Evolutionary conservation across 108 stramenopile species (phyloP).

Genomic region (Cyclotella atomus): DNA sequence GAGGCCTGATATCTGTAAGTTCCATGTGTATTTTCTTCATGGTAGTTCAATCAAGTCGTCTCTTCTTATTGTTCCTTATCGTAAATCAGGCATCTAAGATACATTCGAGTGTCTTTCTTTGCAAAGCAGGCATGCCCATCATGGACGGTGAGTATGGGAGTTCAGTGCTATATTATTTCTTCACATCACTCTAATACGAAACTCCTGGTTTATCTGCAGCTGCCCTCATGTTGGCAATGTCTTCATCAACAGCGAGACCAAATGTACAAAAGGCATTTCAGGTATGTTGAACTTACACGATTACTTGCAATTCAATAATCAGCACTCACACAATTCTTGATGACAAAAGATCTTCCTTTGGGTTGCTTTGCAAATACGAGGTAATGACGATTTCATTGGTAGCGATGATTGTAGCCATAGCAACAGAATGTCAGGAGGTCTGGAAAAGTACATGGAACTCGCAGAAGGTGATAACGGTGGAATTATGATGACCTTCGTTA

Average conservation of each 20-base stretch:
- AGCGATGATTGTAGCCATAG: slow-evolving; percentile 12
- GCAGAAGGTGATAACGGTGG: slow-evolving; percentile 62
- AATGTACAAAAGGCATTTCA: slow-evolving; percentile 53
- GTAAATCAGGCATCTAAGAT: slow-evolving; percentile 33
- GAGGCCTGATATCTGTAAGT: slow-evolving; percentile 40
- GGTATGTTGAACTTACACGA: not conserved
- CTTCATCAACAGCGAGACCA: slow-evolving; percentile 33
- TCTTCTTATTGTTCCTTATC: no score
- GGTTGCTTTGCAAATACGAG: slow-evolving; percentile 49
- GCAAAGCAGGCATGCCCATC: slow-evolving; percentile 54
- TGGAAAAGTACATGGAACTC: slow-evolving; percentile 52
- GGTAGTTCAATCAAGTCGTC: no score
- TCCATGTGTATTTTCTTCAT: no score
- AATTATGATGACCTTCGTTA: slow-evolving; percentile 63
- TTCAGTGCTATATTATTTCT: not conserved
- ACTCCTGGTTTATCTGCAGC: slow-evolving; percentile 16
- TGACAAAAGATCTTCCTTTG: slow-evolving; percentile 41
- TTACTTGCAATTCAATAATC: no score
- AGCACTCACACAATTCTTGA: no score
- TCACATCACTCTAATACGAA: not conserved
- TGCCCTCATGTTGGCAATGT: slow-evolving; percentile 60
- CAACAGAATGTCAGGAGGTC: slow-evolving; percentile 34
- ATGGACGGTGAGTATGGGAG: slow-evolving; percentile 28
- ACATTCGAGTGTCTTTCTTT: slow-evolving; percentile 46
- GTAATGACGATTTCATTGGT: slow-evolving; percentile 3